Evolutionary conservation across 495 filamentous ascomycete species (phyloP).

Genomic region (Xylaria longipes): DNA sequence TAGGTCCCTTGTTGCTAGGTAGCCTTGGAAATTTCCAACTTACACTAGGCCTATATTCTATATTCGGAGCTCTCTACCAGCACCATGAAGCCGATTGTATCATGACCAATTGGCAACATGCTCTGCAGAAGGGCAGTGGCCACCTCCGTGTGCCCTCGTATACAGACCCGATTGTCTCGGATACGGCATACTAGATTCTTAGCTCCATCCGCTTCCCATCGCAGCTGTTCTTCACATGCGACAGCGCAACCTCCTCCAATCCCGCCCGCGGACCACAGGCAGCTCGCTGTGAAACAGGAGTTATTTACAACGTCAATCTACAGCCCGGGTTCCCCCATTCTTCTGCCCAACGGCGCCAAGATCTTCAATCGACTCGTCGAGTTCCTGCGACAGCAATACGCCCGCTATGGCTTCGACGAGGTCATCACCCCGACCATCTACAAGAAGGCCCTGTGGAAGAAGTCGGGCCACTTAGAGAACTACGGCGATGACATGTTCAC

Average conservation of each 20-base stretch:
- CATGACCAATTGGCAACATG: slow-evolving; percentile 35
- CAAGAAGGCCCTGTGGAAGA: slow-evolving; percentile 88
- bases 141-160: slow-evolving; percentile 24
- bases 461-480: slow-evolving; percentile 90
- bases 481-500: slow-evolving; percentile 96
- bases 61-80: neutral
- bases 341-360: slow-evolving; percentile 83
- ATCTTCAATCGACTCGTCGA: slow-evolving; percentile 86
- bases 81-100: slow-evolving; percentile 16
- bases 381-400: slow-evolving; percentile 88
- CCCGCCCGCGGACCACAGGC: slow-evolving; percentile 67
- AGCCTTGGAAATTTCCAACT: slow-evolving; percentile 9
- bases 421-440: slow-evolving; percentile 94
- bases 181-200: slow-evolving; percentile 25
- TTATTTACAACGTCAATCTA: slow-evolving; percentile 80
- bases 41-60: neutral
- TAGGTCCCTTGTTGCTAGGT: neutral
- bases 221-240: slow-evolving; percentile 45
- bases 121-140: slow-evolving; percentile 31
- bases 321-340: slow-evolving; percentile 87
- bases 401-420: slow-evolving; percentile 86
- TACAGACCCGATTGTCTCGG: slow-evolving; percentile 22
- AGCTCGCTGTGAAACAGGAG: slow-evolving; percentile 71
- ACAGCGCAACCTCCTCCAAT: slow-evolving; percentile 37
- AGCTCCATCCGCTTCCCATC: slow-evolving; percentile 19